Evolutionary conservation across 1,139 yeast species (phyloP).

Genomic region (Sugiyamaella castrensis): DNA sequence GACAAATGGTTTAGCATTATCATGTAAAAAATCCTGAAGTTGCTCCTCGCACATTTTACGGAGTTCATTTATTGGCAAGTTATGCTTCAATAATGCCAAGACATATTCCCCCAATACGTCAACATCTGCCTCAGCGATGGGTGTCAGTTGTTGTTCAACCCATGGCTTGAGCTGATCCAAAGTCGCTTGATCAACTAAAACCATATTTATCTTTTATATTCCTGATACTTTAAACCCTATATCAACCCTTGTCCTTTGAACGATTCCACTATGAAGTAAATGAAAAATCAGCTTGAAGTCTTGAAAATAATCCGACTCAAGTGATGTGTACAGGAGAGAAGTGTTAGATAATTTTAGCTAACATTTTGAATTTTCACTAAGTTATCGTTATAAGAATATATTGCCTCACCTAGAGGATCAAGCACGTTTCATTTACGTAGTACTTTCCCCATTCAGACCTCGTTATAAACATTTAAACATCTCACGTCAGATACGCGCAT

Average conservation of each 20-base stretch:
- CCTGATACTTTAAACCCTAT: too few relatives aligned
- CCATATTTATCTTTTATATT: too few relatives aligned
- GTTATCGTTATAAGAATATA: not conserved
- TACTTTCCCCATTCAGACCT: too few relatives aligned
- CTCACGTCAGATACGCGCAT: too few relatives aligned
- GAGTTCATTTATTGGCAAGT: slow-evolving; percentile 35
- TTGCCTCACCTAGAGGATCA: too few relatives aligned
- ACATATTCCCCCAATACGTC: slow-evolving; percentile 47
- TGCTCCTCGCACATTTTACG: slow-evolving; percentile 37
- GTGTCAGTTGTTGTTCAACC: slow-evolving; percentile 35
- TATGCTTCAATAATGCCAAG: slow-evolving; percentile 43
- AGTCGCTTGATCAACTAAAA: slow-evolving; percentile 23
- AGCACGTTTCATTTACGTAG: too few relatives aligned
- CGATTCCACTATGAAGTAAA: too few relatives aligned
- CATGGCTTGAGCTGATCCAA: slow-evolving; percentile 37
- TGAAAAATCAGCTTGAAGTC: too few relatives aligned
- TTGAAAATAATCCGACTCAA: too few relatives aligned
- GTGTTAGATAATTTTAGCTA: not conserved
- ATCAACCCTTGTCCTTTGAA: too few relatives aligned
- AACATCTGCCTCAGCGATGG: slow-evolving; percentile 44
- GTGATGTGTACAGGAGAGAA: too few relatives aligned
- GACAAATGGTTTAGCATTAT: slow-evolving; percentile 34
- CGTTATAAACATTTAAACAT: too few relatives aligned
- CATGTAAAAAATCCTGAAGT: slow-evolving; percentile 39
- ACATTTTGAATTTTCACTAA: not conserved